These are phyloP conservation scores for Xylaria sp. DNA, from an alignment of 2,329 filamentous ascomycete species.

Conservation along the genomic window DNA sequence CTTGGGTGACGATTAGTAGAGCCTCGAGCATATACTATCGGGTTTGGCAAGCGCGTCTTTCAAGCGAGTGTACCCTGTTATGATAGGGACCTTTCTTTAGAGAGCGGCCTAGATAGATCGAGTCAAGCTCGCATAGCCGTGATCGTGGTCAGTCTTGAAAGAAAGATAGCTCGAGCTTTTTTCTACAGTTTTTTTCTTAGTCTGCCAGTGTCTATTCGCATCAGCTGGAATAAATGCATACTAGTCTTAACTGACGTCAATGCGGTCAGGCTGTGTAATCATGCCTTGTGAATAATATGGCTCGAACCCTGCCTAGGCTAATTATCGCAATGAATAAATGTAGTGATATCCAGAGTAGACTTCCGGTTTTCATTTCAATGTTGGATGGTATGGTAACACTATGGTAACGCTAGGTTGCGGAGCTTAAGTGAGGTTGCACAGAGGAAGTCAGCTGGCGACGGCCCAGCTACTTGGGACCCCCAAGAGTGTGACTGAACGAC, in stretches of 20 bases:
- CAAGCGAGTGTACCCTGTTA: slow-evolving; percentile 30
- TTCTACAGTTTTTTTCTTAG: slow-evolving; percentile 30
- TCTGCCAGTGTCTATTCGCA: slow-evolving; percentile 27
- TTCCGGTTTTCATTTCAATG: too few species aligned
- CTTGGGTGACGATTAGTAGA: slow-evolving; percentile 26
- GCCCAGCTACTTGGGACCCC: too few species aligned
- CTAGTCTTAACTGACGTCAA: not conserved
- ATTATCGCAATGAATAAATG: too few species aligned
- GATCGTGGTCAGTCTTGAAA: slow-evolving; percentile 26
- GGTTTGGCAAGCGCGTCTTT: slow-evolving; percentile 27
- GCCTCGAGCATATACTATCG: slow-evolving; percentile 30
- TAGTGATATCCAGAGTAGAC: too few species aligned
- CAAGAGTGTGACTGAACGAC: too few species aligned
- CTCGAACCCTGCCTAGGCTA: not conserved
- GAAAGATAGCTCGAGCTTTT: slow-evolving; percentile 30
- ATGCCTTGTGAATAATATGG: not conserved
- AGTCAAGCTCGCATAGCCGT: slow-evolving; percentile 28
- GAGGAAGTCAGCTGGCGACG: not conserved
- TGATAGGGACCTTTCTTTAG: slow-evolving; percentile 25
- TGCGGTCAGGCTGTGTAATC: not conserved
- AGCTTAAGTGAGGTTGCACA: not conserved
- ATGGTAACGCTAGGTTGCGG: not conserved
- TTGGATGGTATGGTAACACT: too few species aligned
- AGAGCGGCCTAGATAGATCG: slow-evolving; percentile 29
- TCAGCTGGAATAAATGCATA: slow-evolving; percentile 23